A percentile compares a stretch with the other conserved stretches of the same genome.
phyloP scores from a whole-genome alignment of 2,329 filamentous ascomycete species.

The Coleophoma eucalyptorum region DNA sequence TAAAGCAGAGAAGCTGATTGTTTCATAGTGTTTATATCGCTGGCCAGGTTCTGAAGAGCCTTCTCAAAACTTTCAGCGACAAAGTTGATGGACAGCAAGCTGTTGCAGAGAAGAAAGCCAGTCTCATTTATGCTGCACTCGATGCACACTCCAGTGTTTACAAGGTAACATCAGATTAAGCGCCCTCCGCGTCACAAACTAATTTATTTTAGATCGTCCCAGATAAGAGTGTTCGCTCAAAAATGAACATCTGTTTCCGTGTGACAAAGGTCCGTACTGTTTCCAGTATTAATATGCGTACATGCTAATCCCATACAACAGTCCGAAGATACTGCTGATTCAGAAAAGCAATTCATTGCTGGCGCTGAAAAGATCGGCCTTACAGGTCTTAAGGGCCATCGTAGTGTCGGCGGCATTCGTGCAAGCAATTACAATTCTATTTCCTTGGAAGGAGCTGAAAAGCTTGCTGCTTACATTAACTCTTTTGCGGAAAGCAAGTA shows the following conservation, averaged over 20 bases:
- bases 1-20: slow-evolving; percentile 4
- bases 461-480: slow-evolving; percentile 60
- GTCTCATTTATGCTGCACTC: slow-evolving; percentile 71
- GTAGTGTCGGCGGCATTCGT: slow-evolving; percentile 81
- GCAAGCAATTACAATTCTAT: slow-evolving; percentile 90
- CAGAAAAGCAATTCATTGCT: slow-evolving; percentile 78
- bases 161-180: slow-evolving; percentile 31
- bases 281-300: background rate
- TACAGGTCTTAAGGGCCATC: slow-evolving; percentile 82
- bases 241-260: slow-evolving; percentile 96
- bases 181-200: background rate
- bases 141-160: slow-evolving; percentile 74
- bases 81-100: slow-evolving; percentile 76
- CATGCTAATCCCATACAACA: background rate
- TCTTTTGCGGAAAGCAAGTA: slow-evolving; percentile 37
- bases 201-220: slow-evolving; percentile 56
- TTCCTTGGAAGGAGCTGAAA: slow-evolving; percentile 60
- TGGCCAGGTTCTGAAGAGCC: slow-evolving; percentile 78
- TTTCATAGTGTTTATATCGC: slow-evolving; percentile 72
- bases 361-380: slow-evolving; percentile 66
- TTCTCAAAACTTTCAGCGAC: slow-evolving; percentile 61
- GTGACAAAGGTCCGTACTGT: slow-evolving; percentile 42
- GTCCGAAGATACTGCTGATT: slow-evolving; percentile 54
- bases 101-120: slow-evolving; percentile 70
- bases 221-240: slow-evolving; percentile 68